Percentiles rank a stretch among this genome's conserved stretches.
phyloP scores from a whole-genome alignment of 371 early-diverging fungal species.

The Blakeslea trispora region DNA sequence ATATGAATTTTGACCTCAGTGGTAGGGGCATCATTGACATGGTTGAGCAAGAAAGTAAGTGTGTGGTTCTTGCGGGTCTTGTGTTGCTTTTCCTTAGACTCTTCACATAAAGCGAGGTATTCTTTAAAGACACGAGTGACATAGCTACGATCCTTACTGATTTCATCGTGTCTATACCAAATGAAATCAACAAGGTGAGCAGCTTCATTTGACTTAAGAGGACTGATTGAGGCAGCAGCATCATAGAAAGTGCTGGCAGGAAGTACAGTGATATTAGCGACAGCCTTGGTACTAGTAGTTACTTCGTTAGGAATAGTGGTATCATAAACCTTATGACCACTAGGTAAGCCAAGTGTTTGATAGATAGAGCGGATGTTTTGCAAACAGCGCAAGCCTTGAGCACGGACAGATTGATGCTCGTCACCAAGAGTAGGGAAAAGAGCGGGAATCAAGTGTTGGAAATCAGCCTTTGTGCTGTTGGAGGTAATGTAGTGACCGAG shows the following conservation, averaged over 20 bases:
- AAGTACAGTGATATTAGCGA: conserved; percentile 46
- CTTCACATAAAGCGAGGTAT: conserved; percentile 28
- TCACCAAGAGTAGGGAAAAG: conserved; percentile 70
- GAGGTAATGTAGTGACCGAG: conserved; percentile 48
- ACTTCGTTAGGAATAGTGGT: conserved; percentile 25
- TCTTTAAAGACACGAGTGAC: conserved; percentile 29
- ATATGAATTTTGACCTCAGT: conserved; percentile 53
- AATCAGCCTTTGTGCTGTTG: conserved; percentile 53
- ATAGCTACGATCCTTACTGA: conserved; percentile 38
- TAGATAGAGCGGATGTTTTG: conserved; percentile 52
- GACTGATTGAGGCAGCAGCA: conserved; percentile 42
- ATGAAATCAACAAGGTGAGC: conserved; percentile 57
- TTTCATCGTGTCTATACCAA: conserved; percentile 38
- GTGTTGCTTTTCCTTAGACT: conserved; percentile 32
- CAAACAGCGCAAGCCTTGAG: conserved; percentile 59
- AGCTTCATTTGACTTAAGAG: conserved; percentile 53
- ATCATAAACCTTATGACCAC: conserved; percentile 46
- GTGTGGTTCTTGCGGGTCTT: conserved; percentile 36
- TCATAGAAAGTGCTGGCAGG: conserved; percentile 53
- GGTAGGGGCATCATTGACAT: conserved; percentile 55
- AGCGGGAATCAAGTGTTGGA: conserved; percentile 80
- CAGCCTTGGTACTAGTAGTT: conserved; percentile 20
- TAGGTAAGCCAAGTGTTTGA: conserved; percentile 25
- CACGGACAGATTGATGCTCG: conserved; percentile 54
- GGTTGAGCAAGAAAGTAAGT: conserved; percentile 70